Percentiles rank a stretch among this genome's conserved stretches.
These are phyloP conservation scores for Acacia acuminata DNA, from an alignment of 306 rosid genomes.

Conservation along the genomic window DNA sequence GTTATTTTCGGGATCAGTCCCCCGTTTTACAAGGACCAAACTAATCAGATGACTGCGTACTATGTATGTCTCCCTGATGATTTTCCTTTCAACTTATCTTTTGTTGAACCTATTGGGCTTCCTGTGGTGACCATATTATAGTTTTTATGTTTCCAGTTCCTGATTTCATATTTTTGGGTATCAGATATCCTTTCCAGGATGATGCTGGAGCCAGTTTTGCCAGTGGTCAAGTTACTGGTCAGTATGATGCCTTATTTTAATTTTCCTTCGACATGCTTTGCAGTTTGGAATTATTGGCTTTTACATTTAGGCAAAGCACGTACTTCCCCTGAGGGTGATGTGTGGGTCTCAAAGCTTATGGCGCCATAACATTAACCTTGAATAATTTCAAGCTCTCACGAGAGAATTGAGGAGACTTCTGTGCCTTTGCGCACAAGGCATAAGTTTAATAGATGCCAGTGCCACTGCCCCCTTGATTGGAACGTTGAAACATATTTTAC, in stretches of 20 bases:
- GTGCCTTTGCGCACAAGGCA: neutral
- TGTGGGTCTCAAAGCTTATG: neutral
- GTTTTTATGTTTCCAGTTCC: conserved; percentile 42
- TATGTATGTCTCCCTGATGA: neutral
- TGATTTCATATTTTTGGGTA: conserved; percentile 48
- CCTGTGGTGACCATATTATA: conserved; percentile 37
- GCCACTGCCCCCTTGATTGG: conserved; percentile 19
- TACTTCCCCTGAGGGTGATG: conserved; percentile 26
- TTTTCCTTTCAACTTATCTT: conserved; percentile 21
- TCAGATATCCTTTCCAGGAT: conserved; percentile 74
- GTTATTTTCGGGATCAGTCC: neutral
- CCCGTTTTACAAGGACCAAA: conserved; percentile 14
- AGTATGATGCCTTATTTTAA: conserved; percentile 47
- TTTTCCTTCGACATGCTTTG: conserved; percentile 29
- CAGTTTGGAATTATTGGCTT: conserved; percentile 18
- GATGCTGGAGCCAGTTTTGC: conserved; percentile 80
- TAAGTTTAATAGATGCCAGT: conserved; percentile 19
- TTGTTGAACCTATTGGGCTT: conserved; percentile 30
- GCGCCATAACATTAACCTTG: neutral
- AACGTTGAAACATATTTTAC: conserved; percentile 20
- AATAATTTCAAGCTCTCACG: conserved; percentile 19
- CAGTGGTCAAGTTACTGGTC: conserved; percentile 62
- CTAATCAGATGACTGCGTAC: conserved; percentile 17
- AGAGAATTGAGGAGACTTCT: conserved; percentile 5
- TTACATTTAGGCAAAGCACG: conserved; percentile 6